Evolutionary conservation across 2,329 filamentous ascomycete species (phyloP), one percentile per base, ranked within the genome.

Genomic region (Phyllosticta citriasiana): DNA sequence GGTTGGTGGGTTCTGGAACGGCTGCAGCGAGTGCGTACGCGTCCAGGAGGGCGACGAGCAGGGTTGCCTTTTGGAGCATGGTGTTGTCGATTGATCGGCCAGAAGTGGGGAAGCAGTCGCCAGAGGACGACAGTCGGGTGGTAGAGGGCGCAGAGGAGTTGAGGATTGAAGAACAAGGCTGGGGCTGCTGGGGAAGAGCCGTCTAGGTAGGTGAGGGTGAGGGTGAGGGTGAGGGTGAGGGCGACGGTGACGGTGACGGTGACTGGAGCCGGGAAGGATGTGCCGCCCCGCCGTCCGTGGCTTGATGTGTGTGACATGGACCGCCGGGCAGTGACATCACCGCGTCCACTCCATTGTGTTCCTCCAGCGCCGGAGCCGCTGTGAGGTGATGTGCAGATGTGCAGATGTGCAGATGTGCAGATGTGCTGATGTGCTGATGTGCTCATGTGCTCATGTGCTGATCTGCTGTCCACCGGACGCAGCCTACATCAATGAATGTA

Each of bases 31-130:
- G 60, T 16, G 59, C 55, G 26, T 54, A 57, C 51, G 55, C 60
- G 51, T 62, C 60, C 33, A 62, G 56, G 55, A 53, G 55, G 14
- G 55, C 60, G 16, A 62, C 30, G 51, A 62, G 60, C 56, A 62
- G 40, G 55, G 52, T 62, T 62, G 51, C n/a, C 22, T 52, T 62
- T 51, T 51, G 55, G 51, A 58, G 53, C 60, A 62, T 62, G 10
- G 51, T 61, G 55, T 10, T 10, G 53, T 60, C 53, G 53, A 60
- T 59, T 27, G 53, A 60, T 53, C 26, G 53, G 53, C 35, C 35
- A 47, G 53, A 51, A n/a, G 58, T 60, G 58, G 58, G 54, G 24
- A 30, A 33, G 57, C 57, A 50, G 19, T 22, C 35, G 50, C 57
- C 47, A 53, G 51, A 12, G 19, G 27, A 55, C 24, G 53, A 55